Conservation (phyloP, 2,329 filamentous ascomycete species). For the Rhexocercosporidium sp. region DNA sequence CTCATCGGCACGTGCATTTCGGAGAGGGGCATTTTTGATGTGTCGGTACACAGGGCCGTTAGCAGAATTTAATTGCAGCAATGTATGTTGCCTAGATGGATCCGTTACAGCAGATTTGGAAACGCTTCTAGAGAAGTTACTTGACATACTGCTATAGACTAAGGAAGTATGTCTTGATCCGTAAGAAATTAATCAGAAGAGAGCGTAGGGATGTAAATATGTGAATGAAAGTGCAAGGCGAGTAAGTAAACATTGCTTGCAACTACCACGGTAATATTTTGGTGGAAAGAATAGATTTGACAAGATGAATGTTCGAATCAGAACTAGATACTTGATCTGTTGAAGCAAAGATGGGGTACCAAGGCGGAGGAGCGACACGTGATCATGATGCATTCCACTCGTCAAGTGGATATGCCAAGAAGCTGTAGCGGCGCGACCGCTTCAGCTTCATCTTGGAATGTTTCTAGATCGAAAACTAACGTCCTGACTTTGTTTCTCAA, state of each 20-base stretch:
- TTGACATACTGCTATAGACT: background rate
- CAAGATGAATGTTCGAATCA: no score
- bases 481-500: no score
- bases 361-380: background rate
- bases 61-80: conserved; percentile 18
- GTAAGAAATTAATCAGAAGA: background rate
- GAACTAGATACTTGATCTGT: background rate
- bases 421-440: no score
- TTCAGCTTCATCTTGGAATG: no score
- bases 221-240: background rate
- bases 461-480: no score
- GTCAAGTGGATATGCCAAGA: background rate
- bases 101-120: background rate
- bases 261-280: no score
- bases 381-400: background rate
- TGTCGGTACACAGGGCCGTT: conserved; percentile 18
- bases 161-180: background rate
- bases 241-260: no score
- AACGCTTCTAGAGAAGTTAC: background rate
- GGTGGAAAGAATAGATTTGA: no score
- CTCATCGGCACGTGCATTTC: conserved; percentile 40
- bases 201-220: background rate
- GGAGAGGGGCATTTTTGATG: conserved; percentile 15
- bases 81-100: background rate
- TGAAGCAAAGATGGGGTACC: background rate